phyloP scores from a whole-genome alignment of 164 flowering plant species.

The Paratinospora sagittata region DNA sequence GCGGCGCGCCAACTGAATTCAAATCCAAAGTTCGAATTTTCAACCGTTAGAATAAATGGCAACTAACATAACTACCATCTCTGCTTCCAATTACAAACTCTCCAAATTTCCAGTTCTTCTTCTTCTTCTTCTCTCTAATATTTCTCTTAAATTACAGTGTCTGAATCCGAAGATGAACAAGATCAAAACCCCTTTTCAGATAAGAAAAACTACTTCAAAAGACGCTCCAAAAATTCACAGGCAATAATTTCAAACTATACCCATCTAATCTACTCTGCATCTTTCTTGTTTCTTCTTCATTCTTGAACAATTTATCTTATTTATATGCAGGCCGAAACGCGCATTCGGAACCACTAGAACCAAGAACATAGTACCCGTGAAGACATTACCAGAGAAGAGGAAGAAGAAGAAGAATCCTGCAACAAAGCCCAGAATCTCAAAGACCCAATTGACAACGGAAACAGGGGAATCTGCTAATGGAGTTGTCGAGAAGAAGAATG shows the following conservation, averaged over 20 bases:
- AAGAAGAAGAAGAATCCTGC: too few relatives aligned
- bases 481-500: neutral
- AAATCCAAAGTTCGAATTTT: too few relatives aligned
- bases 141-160: neutral
- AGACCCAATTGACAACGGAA: neutral
- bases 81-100: neutral
- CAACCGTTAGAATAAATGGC: too few relatives aligned
- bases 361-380: conserved; percentile 21
- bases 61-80: too few relatives aligned
- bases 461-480: neutral
- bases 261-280: neutral
- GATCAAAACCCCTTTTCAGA: neutral
- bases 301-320: neutral
- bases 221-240: conserved; percentile 5
- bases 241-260: neutral
- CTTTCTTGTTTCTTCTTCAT: neutral
- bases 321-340: neutral
- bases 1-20: too few relatives aligned
- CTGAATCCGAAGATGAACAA: neutral
- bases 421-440: conserved; percentile 8
- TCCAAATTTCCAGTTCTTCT: neutral
- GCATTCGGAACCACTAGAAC: conserved; percentile 9
- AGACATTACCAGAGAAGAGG: conserved; percentile 16
- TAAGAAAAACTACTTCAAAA: neutral
- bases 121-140: too few relatives aligned